These are phyloP conservation scores for Chlamydomonas sp. DNA, from an alignment of 139 green algal species.

Conservation along the genomic window DNA sequence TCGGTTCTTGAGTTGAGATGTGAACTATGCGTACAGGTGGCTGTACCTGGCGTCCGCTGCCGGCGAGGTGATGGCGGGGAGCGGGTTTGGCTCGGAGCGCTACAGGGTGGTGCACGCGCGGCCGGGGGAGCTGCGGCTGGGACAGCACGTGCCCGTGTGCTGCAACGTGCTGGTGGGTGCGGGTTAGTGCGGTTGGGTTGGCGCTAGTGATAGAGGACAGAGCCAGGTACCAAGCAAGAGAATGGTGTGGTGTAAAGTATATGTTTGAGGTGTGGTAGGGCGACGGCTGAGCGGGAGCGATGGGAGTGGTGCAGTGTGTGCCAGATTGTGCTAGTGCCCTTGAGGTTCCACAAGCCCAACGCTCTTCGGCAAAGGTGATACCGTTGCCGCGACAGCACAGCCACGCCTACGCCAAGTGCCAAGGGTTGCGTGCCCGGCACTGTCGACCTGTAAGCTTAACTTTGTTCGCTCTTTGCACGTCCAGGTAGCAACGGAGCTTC, in stretches of 20 bases:
- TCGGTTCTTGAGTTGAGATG: neutral
- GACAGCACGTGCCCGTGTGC: slow-evolving; percentile 66
- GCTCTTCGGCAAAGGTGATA: too few relatives aligned
- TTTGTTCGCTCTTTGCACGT: slow-evolving; percentile 9
- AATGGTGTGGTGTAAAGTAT: too few relatives aligned
- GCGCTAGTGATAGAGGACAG: neutral
- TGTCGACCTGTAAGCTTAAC: too few relatives aligned
- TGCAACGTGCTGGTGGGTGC: slow-evolving; percentile 38
- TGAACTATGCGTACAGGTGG: slow-evolving; percentile 57
- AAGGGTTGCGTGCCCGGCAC: too few relatives aligned
- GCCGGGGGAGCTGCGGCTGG: slow-evolving; percentile 73
- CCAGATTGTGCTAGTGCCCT: too few relatives aligned
- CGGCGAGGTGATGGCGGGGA: slow-evolving; percentile 66
- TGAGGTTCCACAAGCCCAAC: too few relatives aligned
- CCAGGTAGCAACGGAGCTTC: slow-evolving; percentile 65
- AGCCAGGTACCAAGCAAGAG: too few relatives aligned
- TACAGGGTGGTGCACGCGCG: slow-evolving; percentile 76
- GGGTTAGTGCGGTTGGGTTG: neutral
- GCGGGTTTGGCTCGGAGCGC: neutral
- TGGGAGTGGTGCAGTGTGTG: too few relatives aligned
- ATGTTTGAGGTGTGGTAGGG: too few relatives aligned
- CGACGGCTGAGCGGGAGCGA: too few relatives aligned
- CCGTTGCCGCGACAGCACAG: too few relatives aligned
- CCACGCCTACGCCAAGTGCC: too few relatives aligned
- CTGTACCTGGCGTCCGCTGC: slow-evolving; percentile 77